These are phyloP conservation scores for Astrephomene gubernaculifera DNA, from an alignment of 139 green algal species.

Conservation along the genomic window DNA sequence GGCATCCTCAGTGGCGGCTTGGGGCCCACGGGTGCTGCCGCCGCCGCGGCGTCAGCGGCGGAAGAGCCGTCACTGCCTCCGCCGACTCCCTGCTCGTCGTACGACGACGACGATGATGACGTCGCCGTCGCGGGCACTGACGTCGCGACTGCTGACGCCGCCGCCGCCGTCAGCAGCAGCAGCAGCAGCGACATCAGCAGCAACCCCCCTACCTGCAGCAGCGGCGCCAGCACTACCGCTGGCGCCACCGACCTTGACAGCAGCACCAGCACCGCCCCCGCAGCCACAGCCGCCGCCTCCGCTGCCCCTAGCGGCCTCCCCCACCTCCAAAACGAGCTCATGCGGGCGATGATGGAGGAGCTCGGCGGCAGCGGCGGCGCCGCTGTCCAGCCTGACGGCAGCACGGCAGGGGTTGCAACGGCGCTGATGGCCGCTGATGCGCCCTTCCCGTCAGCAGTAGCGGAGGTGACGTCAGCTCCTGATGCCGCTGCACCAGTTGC, in stretches of 20 bases:
- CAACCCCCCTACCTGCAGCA: not conserved
- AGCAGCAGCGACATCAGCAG: not conserved
- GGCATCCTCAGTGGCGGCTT: too few relatives aligned
- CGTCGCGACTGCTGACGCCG: not conserved
- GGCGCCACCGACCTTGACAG: not conserved
- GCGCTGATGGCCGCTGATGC: too few relatives aligned
- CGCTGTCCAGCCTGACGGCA: too few relatives aligned
- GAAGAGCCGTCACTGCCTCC: not conserved
- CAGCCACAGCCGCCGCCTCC: not conserved
- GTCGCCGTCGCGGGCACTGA: not conserved
- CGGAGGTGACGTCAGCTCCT: too few relatives aligned
- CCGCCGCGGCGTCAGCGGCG: too few relatives aligned
- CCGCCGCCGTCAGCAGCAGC: not conserved
- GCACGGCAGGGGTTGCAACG: too few relatives aligned
- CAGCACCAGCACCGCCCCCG: not conserved
- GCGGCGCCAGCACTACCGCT: not conserved
- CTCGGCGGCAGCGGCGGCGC: not conserved
- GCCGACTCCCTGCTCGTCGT: not conserved
- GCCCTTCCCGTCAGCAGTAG: too few relatives aligned
- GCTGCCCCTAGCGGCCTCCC: not conserved
- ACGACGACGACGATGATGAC: too few relatives aligned
- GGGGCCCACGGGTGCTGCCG: not conserved
- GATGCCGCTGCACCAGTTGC: too few relatives aligned
- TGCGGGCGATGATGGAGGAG: not conserved
- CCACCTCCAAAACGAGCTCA: too few relatives aligned